Conservation (phyloP, 148 eudicot species). For the Limonium bicolor region DNA sequence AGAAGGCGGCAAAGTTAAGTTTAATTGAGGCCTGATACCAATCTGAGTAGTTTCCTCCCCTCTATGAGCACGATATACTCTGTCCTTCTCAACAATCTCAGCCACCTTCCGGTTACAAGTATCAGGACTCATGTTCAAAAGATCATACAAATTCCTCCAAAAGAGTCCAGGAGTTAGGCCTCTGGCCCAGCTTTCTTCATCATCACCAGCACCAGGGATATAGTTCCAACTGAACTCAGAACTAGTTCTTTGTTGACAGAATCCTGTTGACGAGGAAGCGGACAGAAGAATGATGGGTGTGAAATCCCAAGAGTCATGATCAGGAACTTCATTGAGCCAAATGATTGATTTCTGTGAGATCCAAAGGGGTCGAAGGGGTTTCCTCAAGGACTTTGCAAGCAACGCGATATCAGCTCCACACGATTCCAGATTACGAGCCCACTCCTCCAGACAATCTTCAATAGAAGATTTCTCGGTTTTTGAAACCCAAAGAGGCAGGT, state of each 20-base stretch:
- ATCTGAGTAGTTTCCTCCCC: slow-evolving; percentile 83
- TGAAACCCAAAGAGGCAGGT: slow-evolving; percentile 88
- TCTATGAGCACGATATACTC: slow-evolving; percentile 69
- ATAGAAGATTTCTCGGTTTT: slow-evolving; percentile 54
- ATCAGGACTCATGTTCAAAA: slow-evolving; percentile 62
- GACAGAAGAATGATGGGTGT: slow-evolving; percentile 86
- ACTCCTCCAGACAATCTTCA: slow-evolving; percentile 51
- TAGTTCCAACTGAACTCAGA: slow-evolving; percentile 92
- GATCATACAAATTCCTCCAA: slow-evolving; percentile 75
- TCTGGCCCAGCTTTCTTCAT: slow-evolving; percentile 97
- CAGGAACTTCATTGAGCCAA: slow-evolving; percentile 96
- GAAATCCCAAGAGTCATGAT: slow-evolving; percentile 78
- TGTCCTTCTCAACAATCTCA: slow-evolving; percentile 70
- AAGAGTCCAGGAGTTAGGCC: slow-evolving; percentile 69
- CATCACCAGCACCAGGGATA: slow-evolving; percentile 97
- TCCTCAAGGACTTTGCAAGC: slow-evolving; percentile 38
- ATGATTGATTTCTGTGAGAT: slow-evolving; percentile 77
- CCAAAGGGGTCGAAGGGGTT: slow-evolving; percentile 92
- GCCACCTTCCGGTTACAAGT: slow-evolving; percentile 76
- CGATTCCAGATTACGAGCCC: slow-evolving; percentile 45
- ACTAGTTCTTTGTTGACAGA: slow-evolving; percentile 40
- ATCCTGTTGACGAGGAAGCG: slow-evolving; percentile 46
- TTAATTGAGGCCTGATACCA: slow-evolving; percentile 25
- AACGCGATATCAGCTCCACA: slow-evolving; percentile 89
- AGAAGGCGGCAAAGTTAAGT: too few relatives aligned